Evolutionary conservation across 2,329 filamentous ascomycete genomes (phyloP).

Genomic region (Cladophialophora chaetospira): DNA sequence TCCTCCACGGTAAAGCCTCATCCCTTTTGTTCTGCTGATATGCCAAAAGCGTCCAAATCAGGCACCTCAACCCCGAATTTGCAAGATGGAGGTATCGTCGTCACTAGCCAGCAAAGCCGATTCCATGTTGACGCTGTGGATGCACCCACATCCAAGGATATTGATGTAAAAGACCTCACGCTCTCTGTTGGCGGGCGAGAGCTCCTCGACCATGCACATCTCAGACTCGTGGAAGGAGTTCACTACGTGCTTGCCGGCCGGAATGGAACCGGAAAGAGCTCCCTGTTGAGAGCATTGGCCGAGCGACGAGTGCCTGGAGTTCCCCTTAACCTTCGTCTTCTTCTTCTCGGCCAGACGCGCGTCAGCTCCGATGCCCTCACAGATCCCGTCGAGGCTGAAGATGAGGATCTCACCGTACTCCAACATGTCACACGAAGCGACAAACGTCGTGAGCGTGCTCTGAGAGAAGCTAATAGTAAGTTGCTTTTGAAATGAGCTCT

Average conservation of each 20-base stretch:
- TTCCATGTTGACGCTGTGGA: slow-evolving; percentile 30
- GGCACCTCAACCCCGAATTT: slow-evolving; percentile 10
- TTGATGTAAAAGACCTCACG: slow-evolving; percentile 30
- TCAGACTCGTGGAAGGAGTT: slow-evolving; percentile 71
- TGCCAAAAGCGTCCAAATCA: slow-evolving; percentile 16
- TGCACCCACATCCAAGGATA: slow-evolving; percentile 30
- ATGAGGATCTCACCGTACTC: slow-evolving; percentile 54
- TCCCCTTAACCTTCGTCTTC: slow-evolving; percentile 64
- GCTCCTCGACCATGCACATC: slow-evolving; percentile 68
- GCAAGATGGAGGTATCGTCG: slow-evolving; percentile 27
- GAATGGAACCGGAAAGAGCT: slow-evolving; percentile 83
- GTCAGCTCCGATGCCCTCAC: slow-evolving; percentile 23
- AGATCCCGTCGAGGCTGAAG: slow-evolving; percentile 40
- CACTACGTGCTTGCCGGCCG: slow-evolving; percentile 78
- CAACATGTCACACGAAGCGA: slow-evolving; percentile 66
- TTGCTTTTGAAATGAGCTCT: background rate
- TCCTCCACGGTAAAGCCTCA: background rate
- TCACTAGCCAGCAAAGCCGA: slow-evolving; percentile 32
- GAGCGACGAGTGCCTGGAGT: slow-evolving; percentile 79
- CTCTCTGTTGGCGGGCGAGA: slow-evolving; percentile 48
- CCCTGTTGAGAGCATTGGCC: slow-evolving; percentile 71
- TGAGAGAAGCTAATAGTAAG: slow-evolving; percentile 63
- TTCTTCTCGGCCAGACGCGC: slow-evolving; percentile 68
- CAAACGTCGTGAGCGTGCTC: slow-evolving; percentile 53
- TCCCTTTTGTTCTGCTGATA: background rate